Conservation (phyloP, 805 yeast genomes). For the Candida pseudoglaebosa region DNA sequence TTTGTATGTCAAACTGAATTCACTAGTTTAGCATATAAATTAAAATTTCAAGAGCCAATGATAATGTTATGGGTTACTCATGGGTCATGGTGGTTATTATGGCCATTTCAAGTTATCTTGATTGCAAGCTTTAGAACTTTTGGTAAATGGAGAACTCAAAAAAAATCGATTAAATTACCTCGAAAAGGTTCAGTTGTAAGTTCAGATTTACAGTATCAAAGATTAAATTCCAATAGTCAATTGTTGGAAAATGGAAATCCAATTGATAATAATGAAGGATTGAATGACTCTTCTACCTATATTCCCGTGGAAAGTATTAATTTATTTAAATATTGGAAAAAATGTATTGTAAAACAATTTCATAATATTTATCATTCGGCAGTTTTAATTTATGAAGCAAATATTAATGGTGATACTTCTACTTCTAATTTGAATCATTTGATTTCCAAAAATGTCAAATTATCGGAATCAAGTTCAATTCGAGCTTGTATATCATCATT, state of each 20-base stretch:
- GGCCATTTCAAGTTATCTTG: conserved; percentile 61
- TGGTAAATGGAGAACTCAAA: conserved; percentile 18
- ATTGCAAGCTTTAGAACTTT: conserved; percentile 47
- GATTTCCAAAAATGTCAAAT: conserved; percentile 34
- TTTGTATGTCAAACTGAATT: conserved; percentile 81
- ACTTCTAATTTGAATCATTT: conserved; percentile 28
- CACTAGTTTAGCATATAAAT: conserved; percentile 62
- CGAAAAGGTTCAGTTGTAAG: conserved; percentile 1
- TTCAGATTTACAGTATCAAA: conserved; percentile 13
- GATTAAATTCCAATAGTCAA: conserved; percentile 26
- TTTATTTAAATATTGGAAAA: conserved; percentile 27
- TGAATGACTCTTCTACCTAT: not conserved
- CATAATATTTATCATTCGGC: conserved; percentile 43
- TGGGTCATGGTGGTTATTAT: conserved; percentile 68
- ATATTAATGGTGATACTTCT: conserved; percentile 32
- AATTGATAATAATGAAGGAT: not conserved
- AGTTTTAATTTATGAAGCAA: conserved; percentile 39
- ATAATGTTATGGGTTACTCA: conserved; percentile 67
- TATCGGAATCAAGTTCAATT: conserved; percentile 31
- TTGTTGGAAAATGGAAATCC: conserved; percentile 2
- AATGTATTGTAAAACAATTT: conserved; percentile 36
- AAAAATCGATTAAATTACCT: conserved; percentile 11
- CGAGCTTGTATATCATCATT: conserved; percentile 32
- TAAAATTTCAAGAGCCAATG: conserved; percentile 65
- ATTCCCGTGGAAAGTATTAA: conserved; percentile 9